These are phyloP conservation scores for Alloascoidea africana DNA, from an alignment of 805 yeast genomes.

Conservation along the genomic window DNA sequence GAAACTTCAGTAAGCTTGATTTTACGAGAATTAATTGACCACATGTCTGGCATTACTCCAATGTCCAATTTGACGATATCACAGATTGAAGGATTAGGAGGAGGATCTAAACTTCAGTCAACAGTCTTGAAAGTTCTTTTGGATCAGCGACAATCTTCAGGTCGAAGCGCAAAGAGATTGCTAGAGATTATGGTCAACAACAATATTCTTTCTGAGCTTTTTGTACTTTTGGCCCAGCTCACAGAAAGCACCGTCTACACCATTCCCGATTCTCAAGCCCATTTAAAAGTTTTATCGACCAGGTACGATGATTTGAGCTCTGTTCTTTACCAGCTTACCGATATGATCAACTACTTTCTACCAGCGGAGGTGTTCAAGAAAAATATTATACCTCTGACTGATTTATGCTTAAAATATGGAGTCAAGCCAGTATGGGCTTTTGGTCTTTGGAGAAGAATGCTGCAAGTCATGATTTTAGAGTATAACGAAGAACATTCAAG, in stretches of 20 bases:
- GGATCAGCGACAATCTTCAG: slow-evolving; percentile 36
- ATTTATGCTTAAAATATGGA: slow-evolving; percentile 13
- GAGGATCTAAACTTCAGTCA: slow-evolving; percentile 42
- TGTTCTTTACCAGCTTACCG: slow-evolving; percentile 50
- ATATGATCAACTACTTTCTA: slow-evolving; percentile 39
- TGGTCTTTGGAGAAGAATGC: slow-evolving; percentile 53
- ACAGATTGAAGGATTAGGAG: slow-evolving; percentile 52
- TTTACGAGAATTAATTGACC: slow-evolving; percentile 46
- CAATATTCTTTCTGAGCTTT: slow-evolving; percentile 40
- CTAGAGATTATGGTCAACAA: slow-evolving; percentile 26
- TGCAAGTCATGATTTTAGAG: slow-evolving; percentile 28
- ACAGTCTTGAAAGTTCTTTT: slow-evolving; percentile 42
- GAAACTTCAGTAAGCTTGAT: slow-evolving; percentile 49
- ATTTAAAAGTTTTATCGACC: slow-evolving; percentile 57
- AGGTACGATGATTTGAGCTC: slow-evolving; percentile 58
- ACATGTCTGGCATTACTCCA: slow-evolving; percentile 71
- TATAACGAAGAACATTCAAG: slow-evolving; percentile 20
- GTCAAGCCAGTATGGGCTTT: slow-evolving; percentile 43
- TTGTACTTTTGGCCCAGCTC: slow-evolving; percentile 42
- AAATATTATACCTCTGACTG: slow-evolving; percentile 7
- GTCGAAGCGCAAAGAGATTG: slow-evolving; percentile 32
- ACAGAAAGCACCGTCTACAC: slow-evolving; percentile 23
- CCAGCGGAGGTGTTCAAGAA: slow-evolving; percentile 10
- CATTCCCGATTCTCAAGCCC: slow-evolving; percentile 21
- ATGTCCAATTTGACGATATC: slow-evolving; percentile 48